Evolutionary conservation across 768 basidiomycete species (phyloP).

Genomic region (Phaffia australis): DNA sequence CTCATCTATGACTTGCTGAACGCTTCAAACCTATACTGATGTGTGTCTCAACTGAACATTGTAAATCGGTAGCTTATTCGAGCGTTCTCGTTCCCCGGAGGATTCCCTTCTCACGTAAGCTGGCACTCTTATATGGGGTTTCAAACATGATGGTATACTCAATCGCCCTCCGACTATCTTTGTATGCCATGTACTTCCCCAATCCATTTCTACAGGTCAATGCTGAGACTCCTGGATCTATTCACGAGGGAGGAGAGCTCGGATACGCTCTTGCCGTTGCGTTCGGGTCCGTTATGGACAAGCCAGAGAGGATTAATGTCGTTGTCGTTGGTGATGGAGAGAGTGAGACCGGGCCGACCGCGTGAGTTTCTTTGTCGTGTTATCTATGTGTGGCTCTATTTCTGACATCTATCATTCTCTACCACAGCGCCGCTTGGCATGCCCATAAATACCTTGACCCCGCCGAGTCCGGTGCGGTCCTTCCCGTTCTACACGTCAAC

Average conservation of each 20-base stretch:
- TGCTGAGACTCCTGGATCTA: slow-evolving; percentile 73
- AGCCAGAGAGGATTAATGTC: slow-evolving; percentile 67
- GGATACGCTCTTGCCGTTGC: slow-evolving; percentile 60
- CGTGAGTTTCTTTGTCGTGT: slow-evolving; percentile 29
- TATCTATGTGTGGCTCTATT: not conserved
- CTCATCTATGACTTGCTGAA: not conserved
- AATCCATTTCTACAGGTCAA: not conserved
- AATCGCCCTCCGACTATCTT: too few species aligned
- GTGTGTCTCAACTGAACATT: slow-evolving; percentile 20
- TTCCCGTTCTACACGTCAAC: slow-evolving; percentile 82
- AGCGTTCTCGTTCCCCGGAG: slow-evolving; percentile 68
- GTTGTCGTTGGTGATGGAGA: slow-evolving; percentile 85
- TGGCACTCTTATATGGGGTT: not conserved
- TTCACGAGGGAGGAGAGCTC: slow-evolving; percentile 81
- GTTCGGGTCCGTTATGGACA: slow-evolving; percentile 52
- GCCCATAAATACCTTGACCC: slow-evolving; percentile 84
- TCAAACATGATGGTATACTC: not conserved
- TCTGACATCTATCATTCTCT: slow-evolving; percentile 47
- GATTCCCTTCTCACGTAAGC: slow-evolving; percentile 59
- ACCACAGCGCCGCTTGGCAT: slow-evolving; percentile 48
- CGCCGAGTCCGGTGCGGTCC: slow-evolving; percentile 73
- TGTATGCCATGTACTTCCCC: not conserved
- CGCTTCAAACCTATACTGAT: slow-evolving; percentile 17
- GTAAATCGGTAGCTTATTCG: slow-evolving; percentile 50
- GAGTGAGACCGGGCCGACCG: slow-evolving; percentile 43